Evolutionary conservation across 805 yeast species (phyloP).

Genomic region (Yamadazyma paraphyllophila): DNA sequence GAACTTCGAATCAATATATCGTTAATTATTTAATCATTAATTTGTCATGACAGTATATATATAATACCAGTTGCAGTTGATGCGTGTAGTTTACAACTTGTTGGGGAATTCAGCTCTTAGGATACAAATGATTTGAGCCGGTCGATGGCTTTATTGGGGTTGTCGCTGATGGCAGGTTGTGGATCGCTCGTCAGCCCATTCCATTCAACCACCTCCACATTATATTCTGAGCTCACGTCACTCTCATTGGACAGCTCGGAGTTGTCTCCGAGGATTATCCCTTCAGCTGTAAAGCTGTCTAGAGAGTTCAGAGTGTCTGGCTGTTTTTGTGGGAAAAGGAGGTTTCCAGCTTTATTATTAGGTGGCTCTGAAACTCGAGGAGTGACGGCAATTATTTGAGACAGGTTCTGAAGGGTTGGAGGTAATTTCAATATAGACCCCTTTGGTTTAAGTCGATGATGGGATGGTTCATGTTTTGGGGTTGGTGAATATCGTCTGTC

Average conservation of each 20-base stretch:
- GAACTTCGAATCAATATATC: background rate
- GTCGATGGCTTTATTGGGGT: background rate
- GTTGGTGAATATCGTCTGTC: constrained; percentile 25
- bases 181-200: background rate
- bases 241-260: background rate
- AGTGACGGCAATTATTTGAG: background rate
- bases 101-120: background rate
- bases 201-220: background rate
- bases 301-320: constrained; percentile 2
- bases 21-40: background rate
- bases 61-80: background rate
- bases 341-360: background rate
- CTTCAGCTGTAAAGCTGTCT: constrained; percentile 1
- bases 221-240: background rate
- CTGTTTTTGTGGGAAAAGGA: background rate
- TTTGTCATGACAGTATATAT: too few relatives aligned
- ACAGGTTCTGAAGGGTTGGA: background rate
- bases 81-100: background rate
- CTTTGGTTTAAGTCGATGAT: constrained; percentile 40
- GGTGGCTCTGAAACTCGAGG: too few relatives aligned
- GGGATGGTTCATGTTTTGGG: constrained; percentile 43
- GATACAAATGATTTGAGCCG: constrained; percentile 3
- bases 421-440: constrained; percentile 36
- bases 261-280: constrained; percentile 4
- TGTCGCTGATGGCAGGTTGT: background rate